Evolutionary conservation across 2,329 filamentous ascomycete species (phyloP), one percentile per base, ranked within the genome.

Genomic region (Ophiobolus disseminans): DNA sequence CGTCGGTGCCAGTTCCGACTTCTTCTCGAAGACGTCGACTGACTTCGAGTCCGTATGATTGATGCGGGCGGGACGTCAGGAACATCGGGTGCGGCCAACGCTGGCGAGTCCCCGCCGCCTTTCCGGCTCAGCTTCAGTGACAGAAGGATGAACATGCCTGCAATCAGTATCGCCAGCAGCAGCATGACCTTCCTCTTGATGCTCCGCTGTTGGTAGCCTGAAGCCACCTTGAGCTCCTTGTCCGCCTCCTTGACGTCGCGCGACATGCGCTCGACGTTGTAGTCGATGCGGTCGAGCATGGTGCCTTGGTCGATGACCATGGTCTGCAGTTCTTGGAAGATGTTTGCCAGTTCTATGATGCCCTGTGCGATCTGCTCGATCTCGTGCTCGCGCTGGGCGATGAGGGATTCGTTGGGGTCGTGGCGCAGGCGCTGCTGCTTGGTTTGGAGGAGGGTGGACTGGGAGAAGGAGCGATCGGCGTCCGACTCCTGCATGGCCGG

Each of bases 341-440:
- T 90, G 71, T 97, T 94, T 3, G 93, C 90, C 6, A 99, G 80
- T 70, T 97, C 93, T 66, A 99, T 97, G 73, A 99, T 97, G 48
- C 94, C 93, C 70, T 97, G 92, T 2, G 94, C 94, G 56, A 99
- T 99, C 63, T 97, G 92, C 68, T 96, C 95, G 65, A 99, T 99
- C 74, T 97, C 94, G 31, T 89, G 87, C 75, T 99, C 94, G 56
- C 94, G 89, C 72, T 97, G 94, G 53, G 87, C 84, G 62, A 99
- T 97, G 28, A 85, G 85, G 2, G 86, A 81, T 69, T 97, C 93
- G 34, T 78, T 77, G 49, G 86, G 88, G 49, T 86, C 84, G 22
- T 89, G 76, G 47, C 84, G 81, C 58, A 82, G 83, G 65, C 75
- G 72, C 41, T 72, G 80, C 73, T 89, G 84, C 25, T 83, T 82